Evolutionary conservation across 805 yeast species (phyloP).

Genomic region (Schizosaccharomyces octosporus): DNA sequence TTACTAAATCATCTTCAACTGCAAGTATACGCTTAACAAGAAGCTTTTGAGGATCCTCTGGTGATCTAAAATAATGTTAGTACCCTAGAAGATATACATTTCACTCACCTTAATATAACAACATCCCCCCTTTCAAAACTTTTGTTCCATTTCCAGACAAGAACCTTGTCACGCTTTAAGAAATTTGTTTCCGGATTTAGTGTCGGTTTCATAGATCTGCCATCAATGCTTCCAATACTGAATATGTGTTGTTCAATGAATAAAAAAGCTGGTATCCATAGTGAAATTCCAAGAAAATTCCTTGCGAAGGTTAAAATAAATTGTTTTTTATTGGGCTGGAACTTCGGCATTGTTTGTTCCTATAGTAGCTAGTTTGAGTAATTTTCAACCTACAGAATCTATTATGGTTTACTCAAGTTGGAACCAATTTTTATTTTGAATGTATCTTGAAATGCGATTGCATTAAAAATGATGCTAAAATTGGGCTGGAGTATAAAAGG

Average conservation of each 20-base stretch:
- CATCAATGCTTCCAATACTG: neutral
- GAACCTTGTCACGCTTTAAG: neutral
- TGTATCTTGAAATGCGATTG: too few species aligned
- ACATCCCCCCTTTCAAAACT: neutral
- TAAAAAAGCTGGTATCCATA: neutral
- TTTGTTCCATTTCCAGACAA: neutral
- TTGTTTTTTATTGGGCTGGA: neutral
- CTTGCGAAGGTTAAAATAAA: neutral
- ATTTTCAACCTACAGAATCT: too few species aligned
- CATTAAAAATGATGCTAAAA: too few species aligned
- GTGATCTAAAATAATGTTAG: neutral
- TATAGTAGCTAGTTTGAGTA: too few species aligned
- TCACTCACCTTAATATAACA: neutral
- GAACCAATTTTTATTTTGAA: too few species aligned
- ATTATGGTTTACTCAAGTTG: too few species aligned
- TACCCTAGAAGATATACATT: neutral
- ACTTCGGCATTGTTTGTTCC: neutral
- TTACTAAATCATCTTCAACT: neutral
- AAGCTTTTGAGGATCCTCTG: neutral
- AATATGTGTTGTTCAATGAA: neutral
- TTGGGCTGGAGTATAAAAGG: too few species aligned
- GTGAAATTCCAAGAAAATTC: neutral
- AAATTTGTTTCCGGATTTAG: conserved; percentile 2
- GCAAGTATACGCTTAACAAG: neutral
- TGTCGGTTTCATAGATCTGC: conserved; percentile 1